Evolutionary conservation across 2,329 filamentous ascomycete genomes (phyloP).

Genomic region (Cyphellophora europaea): DNA sequence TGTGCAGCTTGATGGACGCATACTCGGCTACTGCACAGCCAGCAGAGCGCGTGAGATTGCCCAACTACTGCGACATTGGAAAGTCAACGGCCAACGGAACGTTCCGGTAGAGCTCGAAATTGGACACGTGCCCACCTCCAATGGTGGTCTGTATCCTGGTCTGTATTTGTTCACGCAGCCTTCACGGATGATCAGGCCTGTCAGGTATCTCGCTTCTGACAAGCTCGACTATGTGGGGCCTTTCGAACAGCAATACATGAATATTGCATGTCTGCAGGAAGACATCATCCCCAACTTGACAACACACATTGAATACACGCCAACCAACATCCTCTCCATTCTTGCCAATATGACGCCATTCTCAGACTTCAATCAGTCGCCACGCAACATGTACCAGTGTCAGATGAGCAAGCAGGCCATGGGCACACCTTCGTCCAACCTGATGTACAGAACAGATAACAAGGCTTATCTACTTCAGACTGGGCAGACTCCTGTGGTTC

Average conservation of each 20-base stretch:
- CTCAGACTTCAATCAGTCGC: constrained; percentile 97
- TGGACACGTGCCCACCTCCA: constrained; percentile 79
- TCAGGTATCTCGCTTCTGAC: constrained; percentile 82
- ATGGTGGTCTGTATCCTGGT: constrained; percentile 90
- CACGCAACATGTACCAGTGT: constrained; percentile 98
- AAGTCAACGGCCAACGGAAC: constrained; percentile 74
- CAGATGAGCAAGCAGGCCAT: constrained; percentile 99
- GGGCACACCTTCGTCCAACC: constrained; percentile 84
- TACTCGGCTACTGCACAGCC: constrained; percentile 84
- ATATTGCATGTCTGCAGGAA: constrained; percentile 80
- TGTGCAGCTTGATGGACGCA: constrained; percentile 80
- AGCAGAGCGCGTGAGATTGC: constrained; percentile 72
- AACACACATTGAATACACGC: constrained; percentile 87
- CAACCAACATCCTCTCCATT: constrained; percentile 95
- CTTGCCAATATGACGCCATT: constrained; percentile 98
- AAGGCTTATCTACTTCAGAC: constrained; percentile 93
- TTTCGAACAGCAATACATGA: constrained; percentile 97
- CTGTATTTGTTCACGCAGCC: constrained; percentile 85
- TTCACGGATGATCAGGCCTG: constrained; percentile 79
- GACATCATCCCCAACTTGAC: constrained; percentile 83
- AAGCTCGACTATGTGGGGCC: constrained; percentile 84
- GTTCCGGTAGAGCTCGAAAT: constrained; percentile 82
- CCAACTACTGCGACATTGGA: constrained; percentile 88
- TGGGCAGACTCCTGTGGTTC: constrained; percentile 88
- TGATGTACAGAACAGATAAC: constrained; percentile 87